Evolutionary conservation across 2,329 filamentous ascomycete species (phyloP), one percentile per base, ranked within the genome.

Genomic region (Sporothrix curviconia): DNA sequence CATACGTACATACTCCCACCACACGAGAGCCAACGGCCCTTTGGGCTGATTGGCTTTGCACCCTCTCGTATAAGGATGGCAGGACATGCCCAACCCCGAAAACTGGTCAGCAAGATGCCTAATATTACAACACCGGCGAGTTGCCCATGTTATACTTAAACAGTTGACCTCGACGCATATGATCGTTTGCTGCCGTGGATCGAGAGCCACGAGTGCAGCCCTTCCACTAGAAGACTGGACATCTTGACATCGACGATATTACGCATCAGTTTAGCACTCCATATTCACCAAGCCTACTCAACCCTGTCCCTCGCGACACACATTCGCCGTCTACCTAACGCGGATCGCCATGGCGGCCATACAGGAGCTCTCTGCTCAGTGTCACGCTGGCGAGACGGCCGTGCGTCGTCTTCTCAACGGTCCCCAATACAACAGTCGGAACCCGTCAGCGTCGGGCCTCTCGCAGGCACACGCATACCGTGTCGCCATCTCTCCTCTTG

Each of bases 401-500:
- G 81, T 92, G 70, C 87, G 87, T 57, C 68, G 72, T 15, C 75
- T 85, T 5, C 78, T 92, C 58, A 77, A 74, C 34, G 75, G 85
- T 0, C 83, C 85, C 0, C 68, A 71, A 3, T 67, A 62, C 15
- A 60, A 57, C 17, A 42, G 46, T 15, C 76, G 81, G 49, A 92
- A 94, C 65, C 89, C 89, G 0, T 91, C 87, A 0, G 71, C 78
- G 1, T 74, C 78, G 1, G 83, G 82, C 55, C 77, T 94, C 1
- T 83, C 83, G 0, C 75, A 77, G 5, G 76, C 81, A 15, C 85
- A 86, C 22, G 81, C 76, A 1, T 73, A 77, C 61, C 79, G 88
- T 60, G 76, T 91, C 3, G 75, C 79, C 52, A 72, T 72, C 15
- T 84, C 83, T 0, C 84, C 88, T 1, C 75, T 94, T 7, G 74